Evolutionary conservation across 2,329 filamentous ascomycete species (phyloP).

Genomic region (Exophiala sp.): DNA sequence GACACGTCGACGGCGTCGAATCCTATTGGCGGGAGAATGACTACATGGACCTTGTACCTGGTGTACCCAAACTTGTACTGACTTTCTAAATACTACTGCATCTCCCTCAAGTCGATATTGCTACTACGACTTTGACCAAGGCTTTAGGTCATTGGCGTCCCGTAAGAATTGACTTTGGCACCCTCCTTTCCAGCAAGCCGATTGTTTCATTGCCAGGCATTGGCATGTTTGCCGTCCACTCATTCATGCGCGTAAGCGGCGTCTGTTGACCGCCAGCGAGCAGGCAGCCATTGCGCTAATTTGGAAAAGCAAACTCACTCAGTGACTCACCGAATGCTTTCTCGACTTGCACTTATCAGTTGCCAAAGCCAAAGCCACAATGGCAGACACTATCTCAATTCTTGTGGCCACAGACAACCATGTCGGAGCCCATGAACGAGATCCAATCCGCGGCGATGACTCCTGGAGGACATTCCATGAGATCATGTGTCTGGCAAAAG

Average conservation of each 20-base stretch:
- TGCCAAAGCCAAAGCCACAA: conserved; percentile 31
- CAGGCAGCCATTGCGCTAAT: conserved; percentile 1
- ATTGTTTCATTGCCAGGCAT: background rate
- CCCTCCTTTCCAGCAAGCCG: background rate
- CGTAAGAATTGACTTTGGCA: background rate
- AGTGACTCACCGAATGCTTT: background rate
- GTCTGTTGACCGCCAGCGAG: background rate
- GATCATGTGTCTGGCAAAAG: conserved; percentile 80
- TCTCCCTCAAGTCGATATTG: no score
- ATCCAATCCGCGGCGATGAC: conserved; percentile 90
- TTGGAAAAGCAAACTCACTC: background rate
- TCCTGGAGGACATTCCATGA: conserved; percentile 97
- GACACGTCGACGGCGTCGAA: background rate
- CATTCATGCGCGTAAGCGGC: background rate
- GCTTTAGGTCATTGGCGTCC: background rate
- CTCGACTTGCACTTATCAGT: background rate
- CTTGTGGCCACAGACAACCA: conserved; percentile 94
- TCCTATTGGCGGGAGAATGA: background rate
- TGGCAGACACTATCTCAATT: conserved; percentile 83
- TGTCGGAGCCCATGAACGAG: conserved; percentile 92
- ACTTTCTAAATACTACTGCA: no score
- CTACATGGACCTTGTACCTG: background rate
- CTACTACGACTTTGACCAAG: background rate
- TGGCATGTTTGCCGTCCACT: background rate
- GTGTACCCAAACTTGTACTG: no score